phyloP scores from a whole-genome alignment of 139 green algal genomes.

The Asterochloris sp. region DNA sequence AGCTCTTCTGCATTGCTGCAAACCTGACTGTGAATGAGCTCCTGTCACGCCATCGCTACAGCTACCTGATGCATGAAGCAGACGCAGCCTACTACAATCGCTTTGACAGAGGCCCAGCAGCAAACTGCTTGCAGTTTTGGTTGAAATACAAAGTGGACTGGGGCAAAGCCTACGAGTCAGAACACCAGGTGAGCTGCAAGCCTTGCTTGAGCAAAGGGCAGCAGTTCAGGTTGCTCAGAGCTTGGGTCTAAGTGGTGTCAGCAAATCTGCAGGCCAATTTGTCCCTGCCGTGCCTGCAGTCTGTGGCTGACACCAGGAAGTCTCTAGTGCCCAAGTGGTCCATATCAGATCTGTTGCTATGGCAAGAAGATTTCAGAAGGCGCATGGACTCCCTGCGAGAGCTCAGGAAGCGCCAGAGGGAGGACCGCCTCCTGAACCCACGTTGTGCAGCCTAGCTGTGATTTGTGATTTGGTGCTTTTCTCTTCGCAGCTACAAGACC shows the following conservation, averaged over 20 bases:
- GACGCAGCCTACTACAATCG: conserved; percentile 35
- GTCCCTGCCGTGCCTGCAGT: background rate
- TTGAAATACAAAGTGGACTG: background rate
- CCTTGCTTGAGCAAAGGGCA: background rate
- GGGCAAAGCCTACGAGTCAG: conserved; percentile 6
- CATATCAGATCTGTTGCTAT: background rate
- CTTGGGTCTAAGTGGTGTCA: background rate
- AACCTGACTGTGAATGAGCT: conserved; percentile 73
- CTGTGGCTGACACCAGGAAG: conserved; percentile 3
- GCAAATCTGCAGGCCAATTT: background rate
- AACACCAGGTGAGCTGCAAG: background rate
- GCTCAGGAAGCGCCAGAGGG: background rate
- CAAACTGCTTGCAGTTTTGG: conserved; percentile 42
- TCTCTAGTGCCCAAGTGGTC: background rate
- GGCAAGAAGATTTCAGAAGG: conserved; percentile 2
- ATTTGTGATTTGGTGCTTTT: no score
- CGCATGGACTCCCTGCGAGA: conserved; percentile 4
- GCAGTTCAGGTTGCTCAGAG: background rate
- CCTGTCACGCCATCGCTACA: conserved; percentile 41
- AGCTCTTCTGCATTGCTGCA: conserved; percentile 35
- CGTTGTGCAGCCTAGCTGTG: no score
- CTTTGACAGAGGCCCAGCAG: conserved; percentile 36
- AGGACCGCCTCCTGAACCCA: background rate
- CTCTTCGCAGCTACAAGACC: no score
- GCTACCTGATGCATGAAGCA: conserved; percentile 39